Conservation (phyloP, 352 stramenopile genomes). For the Phytophthora boehmeriae region DNA sequence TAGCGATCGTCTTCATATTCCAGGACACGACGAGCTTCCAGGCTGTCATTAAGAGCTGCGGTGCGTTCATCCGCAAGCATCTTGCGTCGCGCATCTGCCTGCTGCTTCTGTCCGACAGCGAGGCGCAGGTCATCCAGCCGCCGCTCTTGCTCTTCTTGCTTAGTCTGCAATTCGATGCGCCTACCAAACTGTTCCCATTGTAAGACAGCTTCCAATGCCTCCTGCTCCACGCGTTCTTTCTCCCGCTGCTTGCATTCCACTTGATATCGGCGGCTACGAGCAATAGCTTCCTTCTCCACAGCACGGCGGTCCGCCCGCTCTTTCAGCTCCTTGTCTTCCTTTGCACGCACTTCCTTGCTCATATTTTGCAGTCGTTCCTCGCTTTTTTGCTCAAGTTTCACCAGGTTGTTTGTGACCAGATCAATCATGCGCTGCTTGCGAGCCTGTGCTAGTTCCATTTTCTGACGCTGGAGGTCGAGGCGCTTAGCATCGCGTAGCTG, state of each 20-base stretch:
- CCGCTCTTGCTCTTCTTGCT: slow-evolving; percentile 70
- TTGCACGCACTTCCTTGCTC: slow-evolving; percentile 68
- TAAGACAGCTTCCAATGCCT: slow-evolving; percentile 50
- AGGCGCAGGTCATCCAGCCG: slow-evolving; percentile 63
- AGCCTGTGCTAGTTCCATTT: slow-evolving; percentile 58
- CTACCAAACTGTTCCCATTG: slow-evolving; percentile 78
- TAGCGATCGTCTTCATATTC: slow-evolving; percentile 65
- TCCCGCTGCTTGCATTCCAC: slow-evolving; percentile 54
- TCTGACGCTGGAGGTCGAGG: slow-evolving; percentile 61
- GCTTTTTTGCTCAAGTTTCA: slow-evolving; percentile 70
- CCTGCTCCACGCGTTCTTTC: slow-evolving; percentile 42
- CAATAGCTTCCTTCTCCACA: slow-evolving; percentile 64
- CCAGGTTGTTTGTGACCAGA: slow-evolving; percentile 70
- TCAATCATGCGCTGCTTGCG: slow-evolving; percentile 89
- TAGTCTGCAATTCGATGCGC: slow-evolving; percentile 54
- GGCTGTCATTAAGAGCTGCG: slow-evolving; percentile 35
- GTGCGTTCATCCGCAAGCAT: slow-evolving; percentile 49
- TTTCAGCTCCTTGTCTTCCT: slow-evolving; percentile 73
- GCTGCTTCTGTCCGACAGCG: slow-evolving; percentile 76
- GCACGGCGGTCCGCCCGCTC: slow-evolving; percentile 64
- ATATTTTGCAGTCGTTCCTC: slow-evolving; percentile 69
- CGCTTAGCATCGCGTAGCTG: slow-evolving; percentile 65
- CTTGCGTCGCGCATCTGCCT: slow-evolving; percentile 70
- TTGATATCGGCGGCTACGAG: slow-evolving; percentile 61
- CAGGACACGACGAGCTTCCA: slow-evolving; percentile 38